A percentile compares a stretch with the other conserved stretches of the same genome.
Evolutionary conservation across 768 basidiomycete species (phyloP).

Genomic region (Collybia sp.): DNA sequence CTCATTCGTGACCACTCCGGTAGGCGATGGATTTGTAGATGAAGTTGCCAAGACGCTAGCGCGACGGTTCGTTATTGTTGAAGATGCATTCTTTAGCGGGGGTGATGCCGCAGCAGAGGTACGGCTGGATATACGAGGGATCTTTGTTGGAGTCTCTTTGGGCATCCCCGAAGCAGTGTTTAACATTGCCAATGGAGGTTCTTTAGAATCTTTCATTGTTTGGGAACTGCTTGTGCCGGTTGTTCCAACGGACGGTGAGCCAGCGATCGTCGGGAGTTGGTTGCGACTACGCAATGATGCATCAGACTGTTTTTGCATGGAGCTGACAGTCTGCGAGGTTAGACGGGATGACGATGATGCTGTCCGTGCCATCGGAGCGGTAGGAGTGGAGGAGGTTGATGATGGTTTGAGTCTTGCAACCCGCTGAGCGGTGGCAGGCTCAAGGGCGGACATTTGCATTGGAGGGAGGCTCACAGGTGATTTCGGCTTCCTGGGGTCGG

Average conservation of each 20-base stretch:
- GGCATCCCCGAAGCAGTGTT: slow-evolving; percentile 48
- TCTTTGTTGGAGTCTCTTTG: slow-evolving; percentile 91
- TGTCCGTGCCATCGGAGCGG: slow-evolving; percentile 25
- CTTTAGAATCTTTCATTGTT: slow-evolving; percentile 49
- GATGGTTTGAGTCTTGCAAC: slow-evolving; percentile 75
- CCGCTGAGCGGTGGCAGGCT: slow-evolving; percentile 76
- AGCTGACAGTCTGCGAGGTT: slow-evolving; percentile 81
- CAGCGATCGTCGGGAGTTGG: slow-evolving; percentile 87
- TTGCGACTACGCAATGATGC: slow-evolving; percentile 71
- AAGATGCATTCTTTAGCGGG: slow-evolving; percentile 50
- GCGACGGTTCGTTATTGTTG: slow-evolving; percentile 51
- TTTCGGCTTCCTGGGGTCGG: slow-evolving; percentile 72
- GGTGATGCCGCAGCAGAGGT: slow-evolving; percentile 75
- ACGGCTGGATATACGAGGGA: slow-evolving; percentile 86
- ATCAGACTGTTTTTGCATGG: slow-evolving; percentile 86
- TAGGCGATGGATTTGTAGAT: slow-evolving; percentile 66
- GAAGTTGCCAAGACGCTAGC: slow-evolving; percentile 54
- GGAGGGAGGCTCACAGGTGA: slow-evolving; percentile 76
- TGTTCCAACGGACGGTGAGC: slow-evolving; percentile 84
- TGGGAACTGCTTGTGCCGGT: slow-evolving; percentile 42
- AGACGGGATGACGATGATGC: slow-evolving; percentile 56
- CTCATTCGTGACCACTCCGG: slow-evolving; percentile 54
- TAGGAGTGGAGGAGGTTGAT: slow-evolving; percentile 36
- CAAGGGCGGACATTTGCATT: slow-evolving; percentile 85
- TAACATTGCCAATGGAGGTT: slow-evolving; percentile 47